Percentiles rank a stretch among this genome's conserved stretches.
phyloP scores from a whole-genome alignment of 179 eudicot genomes.

The Patellifolia procumbens region DNA sequence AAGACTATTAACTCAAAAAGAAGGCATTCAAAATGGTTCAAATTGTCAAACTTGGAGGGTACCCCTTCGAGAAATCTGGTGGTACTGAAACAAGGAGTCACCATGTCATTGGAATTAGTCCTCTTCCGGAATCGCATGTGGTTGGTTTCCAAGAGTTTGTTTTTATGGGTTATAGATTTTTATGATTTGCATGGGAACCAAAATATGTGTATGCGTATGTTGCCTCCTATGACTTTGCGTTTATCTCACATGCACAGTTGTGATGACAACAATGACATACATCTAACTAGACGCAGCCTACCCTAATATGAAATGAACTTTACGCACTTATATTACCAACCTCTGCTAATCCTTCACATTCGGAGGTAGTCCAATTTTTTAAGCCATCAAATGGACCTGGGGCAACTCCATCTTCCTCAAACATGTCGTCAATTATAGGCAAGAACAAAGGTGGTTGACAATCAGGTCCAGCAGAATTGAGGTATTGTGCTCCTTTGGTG shows the following conservation, averaged over 20 bases:
- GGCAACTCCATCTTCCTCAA: conserved; percentile 43
- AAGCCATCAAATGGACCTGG: conserved; percentile 37
- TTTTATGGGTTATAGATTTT: too few relatives aligned
- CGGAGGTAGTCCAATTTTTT: conserved; percentile 34
- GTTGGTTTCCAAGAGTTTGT: background rate
- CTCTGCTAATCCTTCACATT: conserved; percentile 59
- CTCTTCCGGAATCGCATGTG: background rate
- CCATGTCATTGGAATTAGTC: background rate
- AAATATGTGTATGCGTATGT: background rate
- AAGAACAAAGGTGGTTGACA: conserved; percentile 64
- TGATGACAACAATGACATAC: background rate
- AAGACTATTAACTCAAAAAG: background rate
- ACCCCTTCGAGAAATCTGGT: background rate
- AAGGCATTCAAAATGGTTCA: too few relatives aligned
- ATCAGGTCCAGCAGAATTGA: conserved; percentile 69
- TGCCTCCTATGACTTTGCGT: background rate
- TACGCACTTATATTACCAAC: conserved; percentile 32
- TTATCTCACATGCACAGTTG: background rate
- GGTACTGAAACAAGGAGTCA: background rate
- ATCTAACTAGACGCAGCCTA: background rate
- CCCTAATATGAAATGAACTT: background rate
- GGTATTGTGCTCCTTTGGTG: conserved; percentile 58
- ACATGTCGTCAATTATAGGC: conserved; percentile 54
- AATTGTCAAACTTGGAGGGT: background rate
- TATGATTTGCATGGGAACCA: background rate